Percentiles rank a stretch among this genome's conserved stretches.
These are phyloP conservation scores for Paramecium primaurelia DNA, from an alignment of 73 alveolate genomes.

Conservation along the genomic window DNA sequence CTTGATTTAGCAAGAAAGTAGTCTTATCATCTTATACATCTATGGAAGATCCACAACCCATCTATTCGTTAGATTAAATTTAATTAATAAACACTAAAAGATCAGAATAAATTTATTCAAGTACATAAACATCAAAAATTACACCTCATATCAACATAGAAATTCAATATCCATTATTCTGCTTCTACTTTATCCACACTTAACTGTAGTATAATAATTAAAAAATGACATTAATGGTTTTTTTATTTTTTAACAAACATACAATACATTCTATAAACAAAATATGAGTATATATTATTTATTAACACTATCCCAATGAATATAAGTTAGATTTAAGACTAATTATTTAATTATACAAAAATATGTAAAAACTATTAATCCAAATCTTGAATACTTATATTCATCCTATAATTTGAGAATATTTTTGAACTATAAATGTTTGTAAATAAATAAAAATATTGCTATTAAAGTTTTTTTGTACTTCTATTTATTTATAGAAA, in stretches of 20 bases:
- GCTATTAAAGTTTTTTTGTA: not conserved
- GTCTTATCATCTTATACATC: not conserved
- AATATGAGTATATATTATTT: not conserved
- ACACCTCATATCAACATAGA: not conserved
- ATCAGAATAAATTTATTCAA: not conserved
- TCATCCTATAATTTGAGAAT: not conserved
- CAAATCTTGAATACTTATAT: not conserved
- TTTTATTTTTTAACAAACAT: not conserved
- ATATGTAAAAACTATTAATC: too few relatives aligned
- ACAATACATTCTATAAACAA: not conserved
- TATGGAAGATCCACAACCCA: constrained; percentile 32
- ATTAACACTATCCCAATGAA: not conserved
- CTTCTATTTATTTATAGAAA: not conserved
- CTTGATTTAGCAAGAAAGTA: not conserved
- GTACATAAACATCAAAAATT: not conserved
- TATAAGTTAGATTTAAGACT: not conserved
- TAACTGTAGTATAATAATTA: not conserved
- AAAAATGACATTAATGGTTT: not conserved
- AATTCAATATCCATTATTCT: not conserved
- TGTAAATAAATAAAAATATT: too few relatives aligned
- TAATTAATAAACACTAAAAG: not conserved
- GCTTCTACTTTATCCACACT: not conserved
- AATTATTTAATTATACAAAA: not conserved
- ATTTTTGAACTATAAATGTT: too few relatives aligned
- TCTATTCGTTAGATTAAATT: constrained; percentile 12